Base-by-base conservation (phyloP, 1,284 basidiomycete genomes). In the Moesziomyces antarcticus region DNA sequence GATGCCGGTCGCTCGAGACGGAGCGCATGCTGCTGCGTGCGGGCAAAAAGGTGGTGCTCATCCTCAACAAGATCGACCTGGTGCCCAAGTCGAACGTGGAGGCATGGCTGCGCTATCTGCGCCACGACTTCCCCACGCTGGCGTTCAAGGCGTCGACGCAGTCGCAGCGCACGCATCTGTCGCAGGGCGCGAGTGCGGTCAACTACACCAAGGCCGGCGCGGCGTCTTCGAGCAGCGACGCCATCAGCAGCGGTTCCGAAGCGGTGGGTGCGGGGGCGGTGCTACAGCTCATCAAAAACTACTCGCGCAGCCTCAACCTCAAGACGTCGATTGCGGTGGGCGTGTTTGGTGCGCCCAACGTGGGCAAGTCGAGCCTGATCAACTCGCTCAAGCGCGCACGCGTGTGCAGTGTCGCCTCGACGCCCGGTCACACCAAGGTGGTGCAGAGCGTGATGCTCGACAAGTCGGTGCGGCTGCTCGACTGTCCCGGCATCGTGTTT, bases 281-380 rank as follows among this genome's bases (percentile, higher is more conserved):
- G 1, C 87, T 98, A 22, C 91, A 92, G 56, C 88, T 99, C 3
- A 88, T 98, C 55, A 99, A 99, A 82, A 93, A 93, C 18, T 97
- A 94, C 85, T 93, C 43, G 85, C 89, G 80, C 37, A 78, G 73
- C 48, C 51, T 76, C 21, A 77, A 77, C 56, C 57, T 77, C 20
- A 81, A 78, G 58, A 75, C 79, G 35, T 78, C 75, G 13, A 77
- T 83, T 50, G 96, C 94, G 0, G 90, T 98, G 56, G 96, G 96
- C 18, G 91, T 98, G 22, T 93, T 98, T 33, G 96, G 96, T 1
- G 96, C 95, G 82, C 96, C 96, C 4, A 99, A 99, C 85, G 96
- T 98, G 56, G 96, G 96, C 11, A 99, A 99, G 86, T 94, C 92
- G 62, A 93, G 91, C 76, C 84, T 99, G 61, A 97, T 99, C 86